Conservation (phyloP, 2,329 filamentous ascomycete species). For the Colletotrichum abscissum region DNA sequence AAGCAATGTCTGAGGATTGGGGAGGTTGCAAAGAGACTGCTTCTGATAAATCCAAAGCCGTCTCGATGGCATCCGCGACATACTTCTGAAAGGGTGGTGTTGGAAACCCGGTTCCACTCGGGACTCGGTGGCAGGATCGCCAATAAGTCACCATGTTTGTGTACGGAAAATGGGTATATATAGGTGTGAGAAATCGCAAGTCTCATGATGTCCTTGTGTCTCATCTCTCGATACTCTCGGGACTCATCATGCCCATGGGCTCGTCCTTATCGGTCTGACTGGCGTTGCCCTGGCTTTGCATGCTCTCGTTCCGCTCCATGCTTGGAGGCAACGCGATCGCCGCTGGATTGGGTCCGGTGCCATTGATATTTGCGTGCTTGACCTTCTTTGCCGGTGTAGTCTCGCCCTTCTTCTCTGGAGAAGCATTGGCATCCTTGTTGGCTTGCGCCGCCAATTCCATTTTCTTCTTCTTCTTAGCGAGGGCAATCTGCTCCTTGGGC, state of each 20-base stretch:
- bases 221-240: constrained; percentile 73
- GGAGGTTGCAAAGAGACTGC: neutral
- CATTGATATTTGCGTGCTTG: constrained; percentile 54
- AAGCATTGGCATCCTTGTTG: constrained; percentile 54
- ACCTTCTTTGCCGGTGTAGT: constrained; percentile 64
- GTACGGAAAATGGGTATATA: constrained; percentile 19
- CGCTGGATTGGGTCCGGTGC: constrained; percentile 51
- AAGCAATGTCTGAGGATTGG: neutral
- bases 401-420: constrained; percentile 48
- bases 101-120: neutral
- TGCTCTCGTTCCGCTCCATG: constrained; percentile 71
- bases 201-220: neutral
- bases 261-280: constrained; percentile 77
- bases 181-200: neutral
- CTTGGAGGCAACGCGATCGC: constrained; percentile 52
- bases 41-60: neutral
- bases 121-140: neutral
- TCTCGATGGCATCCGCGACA: neutral
- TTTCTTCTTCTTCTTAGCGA: constrained; percentile 91
- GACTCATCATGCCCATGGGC: constrained; percentile 83
- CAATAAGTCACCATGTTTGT: neutral
- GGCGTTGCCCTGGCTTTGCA: constrained; percentile 67
- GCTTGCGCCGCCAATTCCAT: constrained; percentile 66
- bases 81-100: neutral
- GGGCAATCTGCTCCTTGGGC: constrained; percentile 82